These are phyloP conservation scores for Mycena venus DNA, from an alignment of 768 basidiomycete genomes.

Conservation along the genomic window DNA sequence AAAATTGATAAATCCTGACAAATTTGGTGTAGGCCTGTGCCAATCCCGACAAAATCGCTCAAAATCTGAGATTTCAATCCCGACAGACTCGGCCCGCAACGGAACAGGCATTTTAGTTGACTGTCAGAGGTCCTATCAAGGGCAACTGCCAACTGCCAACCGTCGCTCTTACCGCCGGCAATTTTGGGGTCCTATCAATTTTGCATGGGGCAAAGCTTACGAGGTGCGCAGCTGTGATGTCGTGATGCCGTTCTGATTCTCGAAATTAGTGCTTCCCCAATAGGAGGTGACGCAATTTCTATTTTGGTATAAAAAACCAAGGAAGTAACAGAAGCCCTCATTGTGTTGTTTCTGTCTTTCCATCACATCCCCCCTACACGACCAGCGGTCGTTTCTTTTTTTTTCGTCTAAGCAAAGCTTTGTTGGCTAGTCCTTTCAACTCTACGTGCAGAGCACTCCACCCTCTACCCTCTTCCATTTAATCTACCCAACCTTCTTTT, in stretches of 20 bases:
- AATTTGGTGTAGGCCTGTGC: too few relatives aligned
- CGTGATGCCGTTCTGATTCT: not conserved
- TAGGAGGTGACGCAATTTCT: constrained; percentile 1
- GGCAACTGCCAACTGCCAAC: too few relatives aligned
- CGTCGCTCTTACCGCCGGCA: not conserved
- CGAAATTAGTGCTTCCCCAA: not conserved
- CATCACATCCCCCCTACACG: constrained; percentile 24
- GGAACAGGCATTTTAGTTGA: too few relatives aligned
- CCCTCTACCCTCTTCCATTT: constrained; percentile 2
- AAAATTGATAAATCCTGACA: too few relatives aligned
- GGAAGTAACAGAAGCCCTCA: not conserved
- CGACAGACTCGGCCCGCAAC: too few relatives aligned
- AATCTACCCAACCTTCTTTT: constrained; percentile 22
- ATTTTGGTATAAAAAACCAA: constrained; percentile 1
- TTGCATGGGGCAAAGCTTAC: too few relatives aligned
- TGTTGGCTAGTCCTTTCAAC: constrained; percentile 30
- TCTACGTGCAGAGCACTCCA: constrained; percentile 32
- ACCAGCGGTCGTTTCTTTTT: constrained; percentile 28
- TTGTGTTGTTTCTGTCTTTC: constrained; percentile 30
- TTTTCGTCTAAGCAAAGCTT: constrained; percentile 25
- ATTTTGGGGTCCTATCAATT: constrained; percentile 8
- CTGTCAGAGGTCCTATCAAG: too few relatives aligned
- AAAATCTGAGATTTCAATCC: too few relatives aligned
- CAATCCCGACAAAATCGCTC: too few relatives aligned
- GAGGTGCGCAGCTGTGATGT: too few relatives aligned